These are phyloP conservation scores for Trichoderma atroviride DNA, from an alignment of 2,329 filamentous ascomycete species.

Conservation along the genomic window DNA sequence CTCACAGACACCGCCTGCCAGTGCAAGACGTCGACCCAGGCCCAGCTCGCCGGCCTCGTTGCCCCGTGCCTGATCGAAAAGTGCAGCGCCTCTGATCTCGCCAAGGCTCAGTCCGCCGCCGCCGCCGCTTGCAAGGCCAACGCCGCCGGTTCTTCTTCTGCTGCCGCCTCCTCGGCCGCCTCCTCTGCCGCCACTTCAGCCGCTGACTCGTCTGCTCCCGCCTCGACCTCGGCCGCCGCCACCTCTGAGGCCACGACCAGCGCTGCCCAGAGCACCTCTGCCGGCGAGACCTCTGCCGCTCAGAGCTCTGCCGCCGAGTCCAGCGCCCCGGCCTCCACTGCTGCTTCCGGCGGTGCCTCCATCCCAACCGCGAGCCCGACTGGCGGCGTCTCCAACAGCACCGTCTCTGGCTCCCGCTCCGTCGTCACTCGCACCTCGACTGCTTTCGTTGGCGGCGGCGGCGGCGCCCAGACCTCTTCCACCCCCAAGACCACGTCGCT, in stretches of 20 bases:
- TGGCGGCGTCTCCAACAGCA: conserved; percentile 21
- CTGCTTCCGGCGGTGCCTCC: conserved; percentile 23
- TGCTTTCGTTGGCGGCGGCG: conserved; percentile 27
- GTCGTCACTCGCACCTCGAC: conserved; percentile 29
- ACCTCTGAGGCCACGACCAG: conserved; percentile 10
- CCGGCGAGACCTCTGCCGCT: background rate
- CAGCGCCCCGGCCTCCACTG: background rate
- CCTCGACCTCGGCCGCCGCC: conserved; percentile 11
- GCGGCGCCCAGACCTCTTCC: conserved; percentile 28
- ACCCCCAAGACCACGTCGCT: conserved; percentile 25
- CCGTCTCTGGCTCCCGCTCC: conserved; percentile 19
- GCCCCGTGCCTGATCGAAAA: conserved; percentile 39
- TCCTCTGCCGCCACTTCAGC: conserved; percentile 4
- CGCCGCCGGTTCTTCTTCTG: background rate
- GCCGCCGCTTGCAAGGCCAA: conserved; percentile 35
- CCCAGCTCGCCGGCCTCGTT: conserved; percentile 36
- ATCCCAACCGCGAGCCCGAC: conserved; percentile 11
- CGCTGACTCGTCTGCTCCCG: conserved; percentile 3
- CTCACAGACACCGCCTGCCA: conserved; percentile 44
- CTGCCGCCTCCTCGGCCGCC: conserved; percentile 13
- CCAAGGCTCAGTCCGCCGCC: conserved; percentile 40
- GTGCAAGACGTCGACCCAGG: conserved; percentile 42
- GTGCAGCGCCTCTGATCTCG: conserved; percentile 40
- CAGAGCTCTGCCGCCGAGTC: background rate
- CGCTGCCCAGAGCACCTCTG: conserved; percentile 16